These are phyloP conservation scores for Ascoidea asiatica DNA, from an alignment of 805 yeast genomes.

Conservation along the genomic window DNA sequence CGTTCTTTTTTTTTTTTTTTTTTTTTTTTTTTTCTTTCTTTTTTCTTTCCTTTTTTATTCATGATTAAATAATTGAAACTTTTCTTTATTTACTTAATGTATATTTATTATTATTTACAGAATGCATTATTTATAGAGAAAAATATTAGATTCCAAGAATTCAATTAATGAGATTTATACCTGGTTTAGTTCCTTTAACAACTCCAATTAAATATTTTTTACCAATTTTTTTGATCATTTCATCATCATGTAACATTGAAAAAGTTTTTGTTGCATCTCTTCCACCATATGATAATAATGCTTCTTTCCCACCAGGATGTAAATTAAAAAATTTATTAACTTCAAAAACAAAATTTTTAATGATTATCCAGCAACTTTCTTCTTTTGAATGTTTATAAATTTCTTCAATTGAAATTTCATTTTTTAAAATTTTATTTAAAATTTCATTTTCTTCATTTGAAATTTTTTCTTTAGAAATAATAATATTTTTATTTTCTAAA, in stretches of 20 bases:
- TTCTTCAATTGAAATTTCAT: background rate
- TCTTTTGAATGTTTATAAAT: background rate
- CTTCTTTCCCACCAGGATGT: background rate
- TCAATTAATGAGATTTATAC: too few relatives aligned
- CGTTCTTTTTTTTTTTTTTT: slow-evolving; percentile 22
- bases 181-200: background rate
- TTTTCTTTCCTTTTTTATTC: too few relatives aligned
- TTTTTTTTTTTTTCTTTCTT: too few relatives aligned
- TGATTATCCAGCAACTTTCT: background rate
- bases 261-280: background rate
- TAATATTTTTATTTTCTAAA: background rate
- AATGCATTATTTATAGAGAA: too few relatives aligned
- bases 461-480: too few relatives aligned
- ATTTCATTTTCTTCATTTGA: background rate
- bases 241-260: background rate
- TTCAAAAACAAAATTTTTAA: background rate
- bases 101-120: too few relatives aligned
- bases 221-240: background rate
- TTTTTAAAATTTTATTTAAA: too few relatives aligned
- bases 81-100: too few relatives aligned
- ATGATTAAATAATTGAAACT: too few relatives aligned
- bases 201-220: background rate
- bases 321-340: too few relatives aligned
- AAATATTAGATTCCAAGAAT: too few relatives aligned
- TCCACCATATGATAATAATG: background rate